These are phyloP conservation scores for Talaromyces sp. DNA, from an alignment of 2,329 filamentous ascomycete genomes.

Conservation along the genomic window DNA sequence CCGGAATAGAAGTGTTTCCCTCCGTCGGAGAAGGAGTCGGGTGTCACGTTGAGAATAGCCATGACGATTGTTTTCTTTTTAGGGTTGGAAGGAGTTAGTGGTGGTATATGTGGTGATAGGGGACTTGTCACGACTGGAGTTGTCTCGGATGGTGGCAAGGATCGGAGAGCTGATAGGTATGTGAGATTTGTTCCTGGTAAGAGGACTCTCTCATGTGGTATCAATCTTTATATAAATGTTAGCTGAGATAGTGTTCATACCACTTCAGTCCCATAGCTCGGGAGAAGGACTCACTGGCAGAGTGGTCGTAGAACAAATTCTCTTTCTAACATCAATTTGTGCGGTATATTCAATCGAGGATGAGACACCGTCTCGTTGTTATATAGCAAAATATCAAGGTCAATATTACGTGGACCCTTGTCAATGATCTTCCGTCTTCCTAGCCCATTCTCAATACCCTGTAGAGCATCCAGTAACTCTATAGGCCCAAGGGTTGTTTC, in stretches of 20 bases:
- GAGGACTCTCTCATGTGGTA: constrained; percentile 36
- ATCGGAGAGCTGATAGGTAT: constrained; percentile 32
- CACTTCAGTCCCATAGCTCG: background rate
- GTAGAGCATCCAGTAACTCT: constrained; percentile 70
- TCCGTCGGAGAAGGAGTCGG: constrained; percentile 95
- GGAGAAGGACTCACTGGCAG: constrained; percentile 42
- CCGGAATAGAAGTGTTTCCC: constrained; percentile 53
- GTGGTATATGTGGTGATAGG: constrained; percentile 37
- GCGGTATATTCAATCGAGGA: constrained; percentile 75
- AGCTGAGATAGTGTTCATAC: constrained; percentile 13
- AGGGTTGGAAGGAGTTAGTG: constrained; percentile 55
- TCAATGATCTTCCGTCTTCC: constrained; percentile 80
- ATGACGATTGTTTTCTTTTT: constrained; percentile 69
- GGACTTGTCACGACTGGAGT: constrained; percentile 36
- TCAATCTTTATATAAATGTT: constrained; percentile 28
- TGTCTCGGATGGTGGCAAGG: constrained; percentile 32
- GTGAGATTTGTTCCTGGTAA: constrained; percentile 24
- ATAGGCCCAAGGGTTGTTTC: constrained; percentile 72
- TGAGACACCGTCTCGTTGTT: constrained; percentile 60
- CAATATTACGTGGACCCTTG: constrained; percentile 91
- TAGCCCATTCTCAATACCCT: constrained; percentile 73
- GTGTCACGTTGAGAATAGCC: constrained; percentile 91
- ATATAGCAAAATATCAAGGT: constrained; percentile 87
- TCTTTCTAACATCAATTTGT: constrained; percentile 77
- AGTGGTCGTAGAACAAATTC: constrained; percentile 91